Evolutionary conservation across 2,329 filamentous ascomycete species (phyloP).

Genomic region (Nannizziopsis arthrosporioides): DNA sequence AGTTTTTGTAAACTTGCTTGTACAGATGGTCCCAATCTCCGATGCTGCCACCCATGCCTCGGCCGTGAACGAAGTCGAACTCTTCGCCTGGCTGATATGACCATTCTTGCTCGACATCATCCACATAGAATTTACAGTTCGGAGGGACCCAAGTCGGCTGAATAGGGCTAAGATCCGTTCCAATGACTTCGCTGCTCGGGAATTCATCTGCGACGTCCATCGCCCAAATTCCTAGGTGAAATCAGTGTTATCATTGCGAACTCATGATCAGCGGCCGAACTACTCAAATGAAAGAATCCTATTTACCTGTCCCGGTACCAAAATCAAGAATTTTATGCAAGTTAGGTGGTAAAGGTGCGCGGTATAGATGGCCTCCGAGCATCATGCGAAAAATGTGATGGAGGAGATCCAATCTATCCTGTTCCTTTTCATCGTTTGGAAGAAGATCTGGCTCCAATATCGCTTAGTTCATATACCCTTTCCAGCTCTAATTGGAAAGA

Average conservation of each 20-base stretch:
- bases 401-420: conserved; percentile 34
- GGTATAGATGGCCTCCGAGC: conserved; percentile 28
- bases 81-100: conserved; percentile 37
- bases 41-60: conserved; percentile 42
- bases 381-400: conserved; percentile 44
- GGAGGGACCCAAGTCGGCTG: conserved; percentile 39
- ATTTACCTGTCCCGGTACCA: conserved; percentile 32
- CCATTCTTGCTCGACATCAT: conserved; percentile 53
- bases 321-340: conserved; percentile 39
- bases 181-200: conserved; percentile 27
- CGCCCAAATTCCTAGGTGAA: conserved; percentile 26
- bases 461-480: not conserved
- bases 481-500: not conserved
- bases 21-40: conserved; percentile 36
- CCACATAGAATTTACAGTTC: conserved; percentile 50
- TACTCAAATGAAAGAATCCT: not conserved
- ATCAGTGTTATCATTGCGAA: not conserved
- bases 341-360: conserved; percentile 27
- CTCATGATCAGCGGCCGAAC: not conserved
- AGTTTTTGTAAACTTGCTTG: conserved; percentile 19
- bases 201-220: conserved; percentile 37
- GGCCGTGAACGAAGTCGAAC: conserved; percentile 47
- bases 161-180: conserved; percentile 23
- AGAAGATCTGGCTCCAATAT: not conserved
- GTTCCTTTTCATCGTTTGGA: conserved; percentile 14